Conservation (phyloP, 2,329 filamentous ascomycete genomes). For the Sporothrix phasma region DNA sequence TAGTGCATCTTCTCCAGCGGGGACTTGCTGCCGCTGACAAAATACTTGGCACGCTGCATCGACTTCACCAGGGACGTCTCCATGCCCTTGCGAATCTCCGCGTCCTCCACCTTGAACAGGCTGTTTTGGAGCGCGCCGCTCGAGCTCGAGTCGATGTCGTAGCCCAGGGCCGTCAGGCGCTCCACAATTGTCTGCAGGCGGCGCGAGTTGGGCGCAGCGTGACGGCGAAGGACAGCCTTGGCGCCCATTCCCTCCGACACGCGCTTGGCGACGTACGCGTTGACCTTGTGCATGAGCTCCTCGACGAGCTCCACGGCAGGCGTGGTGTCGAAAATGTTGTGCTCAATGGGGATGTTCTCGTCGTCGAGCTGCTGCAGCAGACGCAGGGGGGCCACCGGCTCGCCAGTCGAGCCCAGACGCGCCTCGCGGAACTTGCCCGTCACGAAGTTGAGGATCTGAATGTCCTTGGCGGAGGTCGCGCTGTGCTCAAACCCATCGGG, state of each 20-base stretch:
- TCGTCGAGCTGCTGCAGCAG: constrained; percentile 91
- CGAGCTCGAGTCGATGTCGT: constrained; percentile 79
- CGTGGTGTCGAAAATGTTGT: constrained; percentile 91
- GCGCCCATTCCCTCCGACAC: constrained; percentile 71
- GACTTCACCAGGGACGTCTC: constrained; percentile 91
- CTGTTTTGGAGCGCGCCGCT: constrained; percentile 90
- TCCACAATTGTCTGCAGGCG: constrained; percentile 86
- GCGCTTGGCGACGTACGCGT: constrained; percentile 79
- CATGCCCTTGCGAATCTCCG: constrained; percentile 90
- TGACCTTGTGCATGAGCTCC: constrained; percentile 89
- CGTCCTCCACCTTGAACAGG: constrained; percentile 83
- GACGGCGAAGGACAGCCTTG: constrained; percentile 83
- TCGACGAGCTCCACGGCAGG: constrained; percentile 87
- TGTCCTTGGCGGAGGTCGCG: constrained; percentile 60
- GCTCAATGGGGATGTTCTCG: constrained; percentile 92
- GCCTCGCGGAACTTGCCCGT: constrained; percentile 84
- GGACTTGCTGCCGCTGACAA: constrained; percentile 63
- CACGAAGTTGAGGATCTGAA: constrained; percentile 70
- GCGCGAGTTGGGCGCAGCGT: constrained; percentile 74
- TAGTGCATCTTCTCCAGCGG: constrained; percentile 77
- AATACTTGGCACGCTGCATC: constrained; percentile 95
- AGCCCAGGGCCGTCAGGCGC: constrained; percentile 83
- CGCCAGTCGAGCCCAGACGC: constrained; percentile 69
- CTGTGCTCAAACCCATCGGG: constrained; percentile 52
- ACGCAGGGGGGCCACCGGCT: constrained; percentile 74